Evolutionary conservation across 148 eudicot species (phyloP).

Genomic region (Hydrangea macrophylla): DNA sequence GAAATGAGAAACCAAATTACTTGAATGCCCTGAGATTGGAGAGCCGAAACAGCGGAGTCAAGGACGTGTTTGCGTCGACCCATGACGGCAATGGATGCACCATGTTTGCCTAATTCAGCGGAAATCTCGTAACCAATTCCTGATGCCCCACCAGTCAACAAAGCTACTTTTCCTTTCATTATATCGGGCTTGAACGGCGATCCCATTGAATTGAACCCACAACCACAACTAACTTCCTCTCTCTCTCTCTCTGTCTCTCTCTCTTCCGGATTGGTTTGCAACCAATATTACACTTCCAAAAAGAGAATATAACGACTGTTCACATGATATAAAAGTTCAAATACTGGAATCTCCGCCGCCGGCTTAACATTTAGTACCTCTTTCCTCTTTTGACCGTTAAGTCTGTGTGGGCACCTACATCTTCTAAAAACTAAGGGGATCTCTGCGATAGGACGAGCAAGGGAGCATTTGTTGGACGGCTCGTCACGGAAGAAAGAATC

Average conservation of each 20-base stretch:
- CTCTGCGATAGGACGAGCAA: too few relatives aligned
- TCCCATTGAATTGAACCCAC: constrained; percentile 40
- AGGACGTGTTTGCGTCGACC: constrained; percentile 62
- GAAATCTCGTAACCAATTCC: constrained; percentile 80
- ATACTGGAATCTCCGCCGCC: too few relatives aligned
- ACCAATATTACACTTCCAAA: too few relatives aligned
- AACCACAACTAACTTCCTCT: background rate
- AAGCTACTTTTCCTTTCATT: constrained; percentile 60
- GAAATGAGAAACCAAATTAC: constrained; percentile 22
- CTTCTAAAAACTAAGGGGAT: too few relatives aligned
- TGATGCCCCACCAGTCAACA: constrained; percentile 70
- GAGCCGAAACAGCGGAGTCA: constrained; percentile 57
- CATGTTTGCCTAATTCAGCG: constrained; percentile 58
- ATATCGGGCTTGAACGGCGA: constrained; percentile 57
- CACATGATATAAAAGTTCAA: too few relatives aligned
- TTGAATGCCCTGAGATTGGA: constrained; percentile 48
- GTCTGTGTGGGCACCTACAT: too few relatives aligned
- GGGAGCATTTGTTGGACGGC: too few relatives aligned
- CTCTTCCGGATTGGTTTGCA: too few relatives aligned
- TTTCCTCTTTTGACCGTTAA: too few relatives aligned
- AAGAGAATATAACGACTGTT: too few relatives aligned
- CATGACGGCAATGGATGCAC: constrained; percentile 67
- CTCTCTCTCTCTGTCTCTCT: background rate
- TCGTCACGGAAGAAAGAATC: too few relatives aligned
- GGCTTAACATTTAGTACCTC: too few relatives aligned